Base-by-base conservation (phyloP, 2,329 filamentous ascomycete species). In the Colletotrichum godetiae region DNA sequence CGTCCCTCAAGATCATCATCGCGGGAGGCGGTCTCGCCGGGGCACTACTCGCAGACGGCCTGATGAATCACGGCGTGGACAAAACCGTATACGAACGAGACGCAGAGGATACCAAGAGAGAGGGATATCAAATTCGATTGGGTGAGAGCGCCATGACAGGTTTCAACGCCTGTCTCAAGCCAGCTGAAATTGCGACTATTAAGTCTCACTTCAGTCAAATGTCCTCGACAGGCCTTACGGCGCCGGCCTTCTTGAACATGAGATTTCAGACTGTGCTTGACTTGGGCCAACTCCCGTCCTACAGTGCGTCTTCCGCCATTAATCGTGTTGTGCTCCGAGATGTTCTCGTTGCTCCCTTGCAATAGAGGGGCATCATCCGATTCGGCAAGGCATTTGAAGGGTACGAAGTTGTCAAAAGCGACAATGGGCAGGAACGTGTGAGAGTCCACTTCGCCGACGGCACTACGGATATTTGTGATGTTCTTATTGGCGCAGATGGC, bases 41-140 rank as follows among this genome's bases (percentile, higher is more conserved):
- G 4, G 35, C 22, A 2, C 55, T 71, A 1, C 62, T 71, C 8
- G 68, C 61, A 33, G 61, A 70, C 15, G 62, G 62, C 1, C 24
- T 71, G n/a, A 2, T 66, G 5, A 71, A 67, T n/a, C 55, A 61
- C 1, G 24, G 13, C 15, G 42, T 71, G 5, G 31, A 56, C 6
- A 46, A 67, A 3, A 22, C 27, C 3, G 31, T 71, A 2, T 66
- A 67, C 31, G 68, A 70, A 19, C 24, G 61, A 6, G 61, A 70
- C 12, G 2, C 19, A 6, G 56, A 29, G 22, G 61, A 66, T n/a
- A 13, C 52, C 1, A 66, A 65, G n/a, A 33, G 42, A 11, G 61
- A 70, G 24, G 55, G 61, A 13, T 70, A 33, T 24, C 68, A 70
- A 13, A 66, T 70, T n/a, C 60, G 61, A 6, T 49, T 70, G 5